phyloP scores from a whole-genome alignment of 495 filamentous ascomycete genomes.

The Penicillium coprophilum region DNA sequence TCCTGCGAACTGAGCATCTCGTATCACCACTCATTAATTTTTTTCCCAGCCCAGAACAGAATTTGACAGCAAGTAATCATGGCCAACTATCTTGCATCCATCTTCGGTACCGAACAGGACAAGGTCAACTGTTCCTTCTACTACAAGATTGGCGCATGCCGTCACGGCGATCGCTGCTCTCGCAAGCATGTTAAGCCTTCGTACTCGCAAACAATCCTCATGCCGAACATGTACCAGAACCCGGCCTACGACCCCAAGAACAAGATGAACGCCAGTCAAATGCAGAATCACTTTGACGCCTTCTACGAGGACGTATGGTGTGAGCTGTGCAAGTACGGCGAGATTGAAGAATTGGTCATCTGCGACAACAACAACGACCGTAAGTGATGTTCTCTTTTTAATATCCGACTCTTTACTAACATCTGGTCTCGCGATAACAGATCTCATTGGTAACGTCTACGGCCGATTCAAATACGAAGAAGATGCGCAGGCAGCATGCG shows the following conservation, averaged over 20 bases:
- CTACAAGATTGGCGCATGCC: slow-evolving; percentile 98
- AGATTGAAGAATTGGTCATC: slow-evolving; percentile 85
- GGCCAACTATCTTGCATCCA: slow-evolving; percentile 98
- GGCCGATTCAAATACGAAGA: slow-evolving; percentile 99
- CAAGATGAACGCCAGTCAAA: slow-evolving; percentile 90
- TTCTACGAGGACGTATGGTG: slow-evolving; percentile 99
- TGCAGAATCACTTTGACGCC: slow-evolving; percentile 98
- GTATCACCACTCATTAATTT: no score
- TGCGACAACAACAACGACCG: slow-evolving; percentile 97
- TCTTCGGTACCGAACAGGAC: slow-evolving; percentile 99
- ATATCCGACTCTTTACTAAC: slow-evolving; percentile 20
- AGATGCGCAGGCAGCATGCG: slow-evolving; percentile 87
- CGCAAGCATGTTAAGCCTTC: slow-evolving; percentile 99
- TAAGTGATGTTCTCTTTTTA: slow-evolving; percentile 44
- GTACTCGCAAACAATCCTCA: slow-evolving; percentile 94
- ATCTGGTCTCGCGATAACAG: slow-evolving; percentile 35
- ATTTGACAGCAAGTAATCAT: slow-evolving; percentile 37
- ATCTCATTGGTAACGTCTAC: slow-evolving; percentile 98
- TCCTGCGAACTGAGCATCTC: background rate
- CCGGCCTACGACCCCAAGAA: slow-evolving; percentile 95
- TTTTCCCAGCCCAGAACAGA: background rate
- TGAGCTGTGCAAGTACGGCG: slow-evolving; percentile 95
- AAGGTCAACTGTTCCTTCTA: slow-evolving; percentile 85
- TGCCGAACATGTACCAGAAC: slow-evolving; percentile 99
- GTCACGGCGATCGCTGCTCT: slow-evolving; percentile 96